Base-by-base conservation (phyloP, 768 basidiomycete genomes). In the Cubamyces lactineus region DNA sequence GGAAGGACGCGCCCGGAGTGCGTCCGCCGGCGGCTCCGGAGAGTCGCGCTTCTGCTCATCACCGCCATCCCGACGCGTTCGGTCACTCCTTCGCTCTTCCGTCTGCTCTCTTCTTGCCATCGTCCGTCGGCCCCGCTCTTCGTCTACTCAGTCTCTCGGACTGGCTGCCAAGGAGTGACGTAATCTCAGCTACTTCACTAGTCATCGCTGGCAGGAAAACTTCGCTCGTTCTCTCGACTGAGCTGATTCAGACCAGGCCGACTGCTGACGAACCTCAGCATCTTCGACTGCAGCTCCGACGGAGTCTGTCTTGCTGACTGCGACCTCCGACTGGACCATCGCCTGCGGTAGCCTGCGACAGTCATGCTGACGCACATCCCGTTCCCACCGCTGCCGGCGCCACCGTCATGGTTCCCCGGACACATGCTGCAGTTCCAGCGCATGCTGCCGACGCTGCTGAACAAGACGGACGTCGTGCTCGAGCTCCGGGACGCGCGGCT, bases 381-480 rank as follows among this genome's bases (percentile, higher is more conserved):
- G 39, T 74, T 78, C 61, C 80, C 82, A 58, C 75, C 76, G 57
- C 82, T 94, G 23, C 86, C 90, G 46, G 76, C 78, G 48, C 87
- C 92, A 30, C 89, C 89, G 53, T 95, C 94, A 81, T 97, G 94
- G 94, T 96, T 89, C 77, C 93, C 93, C 24, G 95, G 95, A 38
- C 95, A 98, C 76, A 98, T 97, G 95, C 88, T 86, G 75, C 85
- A 87, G 69, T 96, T 96, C 72, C 83, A 87, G 45, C 82, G 87
- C 63, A 84, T 84, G 72, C 79, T 97, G 45, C 92, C 94, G 19
- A 77, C 82, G 19, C 78, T 94, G 61, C 82, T 98, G 43, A 84
- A 87, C 34, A 86, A 87, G 63, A 93, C 92, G 38, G 90, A 95
- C 70, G 86, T 98, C 57, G 92, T 98, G 53, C 88, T 99, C 64